These are phyloP conservation scores for Trametes cubensis DNA, from an alignment of 768 basidiomycete genomes.

Conservation along the genomic window DNA sequence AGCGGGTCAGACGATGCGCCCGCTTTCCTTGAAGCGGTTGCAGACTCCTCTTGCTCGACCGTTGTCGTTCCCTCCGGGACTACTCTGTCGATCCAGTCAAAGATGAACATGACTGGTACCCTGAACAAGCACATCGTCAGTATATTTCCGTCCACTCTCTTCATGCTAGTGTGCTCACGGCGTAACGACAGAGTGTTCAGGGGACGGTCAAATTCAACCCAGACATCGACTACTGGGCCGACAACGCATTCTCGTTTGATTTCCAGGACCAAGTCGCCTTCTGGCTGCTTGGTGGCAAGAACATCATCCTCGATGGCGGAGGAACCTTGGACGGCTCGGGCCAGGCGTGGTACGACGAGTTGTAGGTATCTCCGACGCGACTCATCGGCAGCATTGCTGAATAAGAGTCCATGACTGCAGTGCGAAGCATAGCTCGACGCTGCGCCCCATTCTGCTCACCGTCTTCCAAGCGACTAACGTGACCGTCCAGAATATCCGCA, in stretches of 20 bases:
- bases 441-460: constrained; percentile 59
- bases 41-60: constrained; percentile 40
- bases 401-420: constrained; percentile 32
- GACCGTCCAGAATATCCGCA: constrained; percentile 47
- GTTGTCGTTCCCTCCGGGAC: constrained; percentile 48
- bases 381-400: background rate
- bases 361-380: constrained; percentile 33
- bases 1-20: constrained; percentile 56
- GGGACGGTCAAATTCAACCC: constrained; percentile 55
- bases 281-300: constrained; percentile 57
- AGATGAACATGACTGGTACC: constrained; percentile 57
- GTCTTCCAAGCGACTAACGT: constrained; percentile 54
- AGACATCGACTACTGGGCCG: constrained; percentile 57
- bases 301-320: constrained; percentile 55
- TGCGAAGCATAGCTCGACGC: constrained; percentile 46
- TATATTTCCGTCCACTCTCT: background rate
- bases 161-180: no score
- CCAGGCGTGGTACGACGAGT: constrained; percentile 62
- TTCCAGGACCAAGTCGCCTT: constrained; percentile 59
- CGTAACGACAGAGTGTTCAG: constrained; percentile 43
- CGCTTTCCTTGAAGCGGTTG: constrained; percentile 46
- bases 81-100: constrained; percentile 53
- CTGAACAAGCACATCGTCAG: constrained; percentile 52
- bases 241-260: constrained; percentile 55
- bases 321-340: constrained; percentile 69